Conservation (phyloP, 306 rosid species). For the Prunus mume region DNA sequence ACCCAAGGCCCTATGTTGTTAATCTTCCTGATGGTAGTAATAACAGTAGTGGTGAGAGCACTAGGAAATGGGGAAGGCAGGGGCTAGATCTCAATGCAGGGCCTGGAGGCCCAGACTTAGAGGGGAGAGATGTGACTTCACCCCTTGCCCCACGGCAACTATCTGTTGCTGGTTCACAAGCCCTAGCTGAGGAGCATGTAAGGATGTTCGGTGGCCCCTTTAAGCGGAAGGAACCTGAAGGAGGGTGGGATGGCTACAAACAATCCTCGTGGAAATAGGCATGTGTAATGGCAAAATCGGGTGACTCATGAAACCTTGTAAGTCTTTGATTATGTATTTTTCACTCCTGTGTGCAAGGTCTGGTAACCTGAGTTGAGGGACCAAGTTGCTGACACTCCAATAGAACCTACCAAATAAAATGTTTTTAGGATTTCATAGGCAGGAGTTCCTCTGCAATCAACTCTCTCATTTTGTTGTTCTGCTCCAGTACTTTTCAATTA, state of each 20-base stretch:
- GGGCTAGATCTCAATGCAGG: conserved; percentile 76
- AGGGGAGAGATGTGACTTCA: conserved; percentile 54
- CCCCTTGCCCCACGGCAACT: conserved; percentile 47
- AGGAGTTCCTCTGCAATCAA: neutral
- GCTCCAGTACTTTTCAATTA: neutral
- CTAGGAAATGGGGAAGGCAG: conserved; percentile 63
- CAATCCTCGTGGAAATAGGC: conserved; percentile 56
- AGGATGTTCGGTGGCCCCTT: conserved; percentile 49
- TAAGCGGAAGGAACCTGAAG: conserved; percentile 78
- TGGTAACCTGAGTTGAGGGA: conserved; percentile 10
- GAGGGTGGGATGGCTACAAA: conserved; percentile 67
- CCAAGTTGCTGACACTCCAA: conserved; percentile 11
- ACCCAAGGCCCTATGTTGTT: conserved; percentile 55
- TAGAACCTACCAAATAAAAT: conserved; percentile 1
- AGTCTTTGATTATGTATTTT: conserved; percentile 46
- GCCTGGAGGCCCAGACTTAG: conserved; percentile 59
- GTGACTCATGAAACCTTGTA: conserved; percentile 40
- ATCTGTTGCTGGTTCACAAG: conserved; percentile 58
- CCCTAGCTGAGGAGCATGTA: conserved; percentile 50
- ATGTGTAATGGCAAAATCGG: conserved; percentile 12
- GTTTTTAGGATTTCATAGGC: neutral
- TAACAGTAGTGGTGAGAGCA: conserved; percentile 43
- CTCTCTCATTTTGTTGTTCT: neutral
- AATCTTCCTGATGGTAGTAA: conserved; percentile 52
- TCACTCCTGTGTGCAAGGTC: conserved; percentile 28